Conservation (phyloP, 208 protist genomes). For the Strigomonas oncopelti region DNA sequence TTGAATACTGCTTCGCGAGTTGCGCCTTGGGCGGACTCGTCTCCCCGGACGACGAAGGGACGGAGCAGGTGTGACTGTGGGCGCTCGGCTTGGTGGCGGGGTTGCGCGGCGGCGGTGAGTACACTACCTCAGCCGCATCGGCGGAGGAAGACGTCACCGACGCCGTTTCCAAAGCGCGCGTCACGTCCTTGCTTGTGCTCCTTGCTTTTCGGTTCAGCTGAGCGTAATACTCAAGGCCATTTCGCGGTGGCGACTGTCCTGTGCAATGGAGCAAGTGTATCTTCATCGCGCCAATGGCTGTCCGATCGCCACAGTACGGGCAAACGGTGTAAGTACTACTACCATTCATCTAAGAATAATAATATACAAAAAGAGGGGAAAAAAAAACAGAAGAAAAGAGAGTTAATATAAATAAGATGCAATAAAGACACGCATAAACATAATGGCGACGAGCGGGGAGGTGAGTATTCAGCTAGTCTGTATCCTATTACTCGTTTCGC, state of each 20-base stretch:
- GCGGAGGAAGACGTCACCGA: not conserved
- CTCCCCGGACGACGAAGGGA: not conserved
- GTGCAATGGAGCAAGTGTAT: conserved; percentile 31
- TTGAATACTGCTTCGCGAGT: not conserved
- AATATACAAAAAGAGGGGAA: conserved; percentile 8
- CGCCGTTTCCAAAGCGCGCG: not conserved
- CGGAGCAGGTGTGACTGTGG: not conserved
- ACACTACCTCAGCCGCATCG: not conserved
- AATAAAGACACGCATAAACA: too few species aligned
- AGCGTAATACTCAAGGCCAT: conserved; percentile 27
- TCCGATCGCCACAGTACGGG: conserved; percentile 38
- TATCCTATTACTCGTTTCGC: too few species aligned
- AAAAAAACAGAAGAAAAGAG: conserved; percentile 10
- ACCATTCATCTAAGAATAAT: not conserved
- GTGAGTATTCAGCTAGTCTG: too few species aligned
- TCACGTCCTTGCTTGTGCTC: not conserved
- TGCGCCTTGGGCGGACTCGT: not conserved
- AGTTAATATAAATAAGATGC: not conserved
- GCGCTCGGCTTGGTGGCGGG: not conserved
- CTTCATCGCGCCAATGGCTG: conserved; percentile 32
- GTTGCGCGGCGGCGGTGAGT: conserved; percentile 7
- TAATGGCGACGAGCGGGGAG: too few species aligned
- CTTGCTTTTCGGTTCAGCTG: conserved; percentile 15
- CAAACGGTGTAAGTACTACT: conserved; percentile 20
- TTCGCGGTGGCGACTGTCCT: conserved; percentile 3